Evolutionary conservation across 441 rosid species (phyloP), one percentile per base, ranked within the genome.

Genomic region (Eutrema salsugineum): DNA sequence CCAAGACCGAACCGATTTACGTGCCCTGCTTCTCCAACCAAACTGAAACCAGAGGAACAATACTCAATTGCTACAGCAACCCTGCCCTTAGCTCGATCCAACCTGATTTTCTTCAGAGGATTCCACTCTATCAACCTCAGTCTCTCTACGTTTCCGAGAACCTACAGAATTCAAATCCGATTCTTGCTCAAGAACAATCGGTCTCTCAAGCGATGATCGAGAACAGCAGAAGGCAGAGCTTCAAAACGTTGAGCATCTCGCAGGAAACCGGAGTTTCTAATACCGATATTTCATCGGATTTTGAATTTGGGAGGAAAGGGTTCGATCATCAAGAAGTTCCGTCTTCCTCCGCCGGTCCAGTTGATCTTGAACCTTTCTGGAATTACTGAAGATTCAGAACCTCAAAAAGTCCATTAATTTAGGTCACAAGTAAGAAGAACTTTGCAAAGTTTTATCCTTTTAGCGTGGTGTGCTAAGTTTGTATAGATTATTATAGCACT

Each of bases 21-120:
- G 97, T 94, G 91, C 91, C 97, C 97, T 94, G 98, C 98, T 94
- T 94, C 98, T 94, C 98, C 98, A 91, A 83, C 74, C 71, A 84
- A n/a, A 64, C 24, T 48, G 81, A 77, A 46, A 70, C 36, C 56
- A 84, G 72, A 63, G 82, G 78, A 71, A 77, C 78, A 72, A 63
- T 72, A 57, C 68, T 71, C 44, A 76, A 64, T 16, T 56, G 50
- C 58, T 74, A 79, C 72, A 78, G 35, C 79, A 81, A 70, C 71
- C 77, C 85, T 54, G 60, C 70, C 20, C 59, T 76, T 12, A 54
- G 11, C 77, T 80, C 73, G 15, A 73, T 83, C 8, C 78, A 78
- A 65, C 43, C 73, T 36, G 82, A 84, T 11, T 42, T 70, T 58
- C 39, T 78, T 22, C 79, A 69, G 39, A 24, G 9, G 59, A 48